Percentiles rank a stretch among this genome's conserved stretches.
Conservation (phyloP, 306 rosid genomes). For the Inga laurina region DNA sequence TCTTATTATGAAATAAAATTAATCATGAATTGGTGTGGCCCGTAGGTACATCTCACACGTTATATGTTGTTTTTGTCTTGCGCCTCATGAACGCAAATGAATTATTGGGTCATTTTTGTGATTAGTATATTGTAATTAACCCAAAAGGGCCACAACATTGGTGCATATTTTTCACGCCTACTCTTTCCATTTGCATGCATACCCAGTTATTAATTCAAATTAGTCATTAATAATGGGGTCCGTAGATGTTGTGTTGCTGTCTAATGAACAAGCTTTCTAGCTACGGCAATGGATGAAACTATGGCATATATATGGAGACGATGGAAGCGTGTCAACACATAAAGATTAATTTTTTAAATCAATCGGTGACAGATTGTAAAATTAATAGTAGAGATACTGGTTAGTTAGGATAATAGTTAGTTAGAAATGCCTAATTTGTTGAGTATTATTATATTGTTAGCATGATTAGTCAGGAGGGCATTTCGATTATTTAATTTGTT, state of each 20-base stretch:
- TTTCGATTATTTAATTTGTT: too few relatives aligned
- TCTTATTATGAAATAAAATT: too few relatives aligned
- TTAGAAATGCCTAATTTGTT: too few relatives aligned
- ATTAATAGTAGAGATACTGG: too few relatives aligned
- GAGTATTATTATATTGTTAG: too few relatives aligned
- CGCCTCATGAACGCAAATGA: background rate
- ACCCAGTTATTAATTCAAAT: background rate
- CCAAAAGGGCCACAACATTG: background rate
- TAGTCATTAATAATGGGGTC: background rate
- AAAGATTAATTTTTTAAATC: background rate
- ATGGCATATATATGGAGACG: background rate
- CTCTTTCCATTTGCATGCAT: background rate
- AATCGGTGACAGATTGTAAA: background rate
- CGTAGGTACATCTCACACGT: background rate
- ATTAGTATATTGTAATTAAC: background rate
- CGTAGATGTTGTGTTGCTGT: background rate
- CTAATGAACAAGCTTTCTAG: too few relatives aligned
- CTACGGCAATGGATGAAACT: background rate
- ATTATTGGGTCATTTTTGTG: background rate
- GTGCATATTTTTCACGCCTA: background rate
- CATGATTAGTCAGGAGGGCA: too few relatives aligned
- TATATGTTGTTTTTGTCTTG: background rate
- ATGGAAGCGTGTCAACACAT: background rate
- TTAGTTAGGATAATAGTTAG: too few relatives aligned
- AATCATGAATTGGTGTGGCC: background rate